Base-by-base conservation (phyloP, 2,329 filamentous ascomycete species). In the Aspergillus sp. region DNA sequence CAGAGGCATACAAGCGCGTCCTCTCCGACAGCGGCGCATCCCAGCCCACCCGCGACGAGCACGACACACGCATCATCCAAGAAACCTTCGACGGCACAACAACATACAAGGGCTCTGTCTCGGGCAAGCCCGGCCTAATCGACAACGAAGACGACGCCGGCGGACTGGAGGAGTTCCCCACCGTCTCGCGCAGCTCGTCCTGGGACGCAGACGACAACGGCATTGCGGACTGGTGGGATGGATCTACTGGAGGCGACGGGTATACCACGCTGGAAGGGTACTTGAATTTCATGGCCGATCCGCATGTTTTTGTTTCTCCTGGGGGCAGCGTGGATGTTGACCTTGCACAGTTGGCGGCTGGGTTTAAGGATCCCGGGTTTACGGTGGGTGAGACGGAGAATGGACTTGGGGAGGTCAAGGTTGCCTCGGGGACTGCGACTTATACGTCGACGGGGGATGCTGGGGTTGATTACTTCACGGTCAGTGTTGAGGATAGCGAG, bases 181-280 rank as follows among this genome's bases (percentile, higher is more conserved):
- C 44, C 1, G 30, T 48, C 3, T 39, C 57, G 17, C 52, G 57
- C 15, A 36, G 44, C 32, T 36, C 30, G 2, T 51, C 11, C 32
- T 59, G 57, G 57, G 57, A 59, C 17, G 22, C 54, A 4, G 44
- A 59, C 13, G 24, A 51, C 15, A 45, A 59, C 15, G 57, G 57
- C 2, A 51, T 59, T 11, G 48, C 54, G 11, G 57, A 59, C 32
- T 59, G 57, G 57, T 59, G 57, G 57, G 57, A 59, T 48, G 54
- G 54, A 2, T 59, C 57, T 7, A 50, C 49, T 9, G 45, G 49
- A 2, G 54, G 45, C 1, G 57, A 53, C 5, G 53, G 57, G 38
- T 57, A 59, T 41, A 59, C 57, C 1, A 20, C 6, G 3, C 47
- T 59, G 5, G 49, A 59, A 17, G 57, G 57, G 9, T 59, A 59